phyloP scores from a whole-genome alignment of 192 early-diverging fungal species.

The Phycomyces blakesleeanus region DNA sequence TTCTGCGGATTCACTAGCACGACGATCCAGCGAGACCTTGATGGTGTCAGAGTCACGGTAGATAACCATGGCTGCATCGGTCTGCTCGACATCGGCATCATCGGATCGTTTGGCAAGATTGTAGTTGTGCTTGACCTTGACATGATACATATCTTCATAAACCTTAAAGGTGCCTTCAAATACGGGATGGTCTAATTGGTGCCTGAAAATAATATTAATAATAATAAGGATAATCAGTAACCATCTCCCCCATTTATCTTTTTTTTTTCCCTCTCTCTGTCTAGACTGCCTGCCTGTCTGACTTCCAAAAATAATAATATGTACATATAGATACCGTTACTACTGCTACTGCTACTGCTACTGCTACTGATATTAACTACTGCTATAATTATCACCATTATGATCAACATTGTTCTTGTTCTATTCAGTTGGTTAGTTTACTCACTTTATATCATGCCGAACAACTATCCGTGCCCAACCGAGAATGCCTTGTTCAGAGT shows the following conservation, averaged over 20 bases:
- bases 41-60: constrained; percentile 27
- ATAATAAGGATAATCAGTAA: too few relatives aligned
- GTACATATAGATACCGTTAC: too few relatives aligned
- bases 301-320: too few relatives aligned
- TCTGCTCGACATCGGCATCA: constrained; percentile 42
- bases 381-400: too few relatives aligned
- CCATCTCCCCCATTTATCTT: neutral
- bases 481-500: constrained; percentile 9
- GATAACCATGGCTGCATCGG: constrained; percentile 25
- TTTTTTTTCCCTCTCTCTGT: too few relatives aligned
- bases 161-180: constrained; percentile 58
- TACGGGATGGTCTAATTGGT: constrained; percentile 32
- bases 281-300: too few relatives aligned
- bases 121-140: constrained; percentile 55
- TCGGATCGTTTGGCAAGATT: constrained; percentile 46
- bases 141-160: constrained; percentile 50
- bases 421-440: neutral
- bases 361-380: too few relatives aligned
- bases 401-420: too few relatives aligned
- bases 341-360: too few relatives aligned
- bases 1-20: neutral
- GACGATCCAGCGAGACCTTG: neutral
- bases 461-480: constrained; percentile 2
- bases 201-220: constrained; percentile 1
- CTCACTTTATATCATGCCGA: constrained; percentile 7